These are phyloP conservation scores for Starmera dryadoides DNA, from an alignment of 805 yeast species.

Conservation along the genomic window DNA sequence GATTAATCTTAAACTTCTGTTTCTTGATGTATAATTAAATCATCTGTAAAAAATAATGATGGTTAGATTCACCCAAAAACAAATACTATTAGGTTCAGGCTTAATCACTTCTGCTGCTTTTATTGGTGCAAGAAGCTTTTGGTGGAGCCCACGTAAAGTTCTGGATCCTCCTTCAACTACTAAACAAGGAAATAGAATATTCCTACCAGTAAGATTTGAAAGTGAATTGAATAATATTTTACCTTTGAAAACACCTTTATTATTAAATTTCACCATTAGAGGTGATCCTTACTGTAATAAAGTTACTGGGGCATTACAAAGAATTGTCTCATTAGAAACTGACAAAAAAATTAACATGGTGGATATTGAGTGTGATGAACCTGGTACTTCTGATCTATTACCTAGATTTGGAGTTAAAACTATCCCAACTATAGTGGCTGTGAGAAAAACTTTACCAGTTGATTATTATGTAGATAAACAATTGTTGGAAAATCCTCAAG, in stretches of 20 bases:
- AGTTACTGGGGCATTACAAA: slow-evolving; percentile 54
- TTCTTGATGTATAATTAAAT: too few species aligned
- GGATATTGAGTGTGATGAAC: slow-evolving; percentile 64
- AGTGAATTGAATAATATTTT: slow-evolving; percentile 52
- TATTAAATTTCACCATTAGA: slow-evolving; percentile 63
- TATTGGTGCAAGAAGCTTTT: slow-evolving; percentile 16
- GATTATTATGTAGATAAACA: slow-evolving; percentile 26
- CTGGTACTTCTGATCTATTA: slow-evolving; percentile 52
- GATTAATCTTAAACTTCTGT: too few species aligned
- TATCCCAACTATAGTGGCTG: slow-evolving; percentile 62
- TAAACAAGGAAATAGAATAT: slow-evolving; percentile 33
- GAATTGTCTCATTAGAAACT: slow-evolving; percentile 40
- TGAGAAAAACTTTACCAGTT: slow-evolving; percentile 56
- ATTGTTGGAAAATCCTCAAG: slow-evolving; percentile 17
- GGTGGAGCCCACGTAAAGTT: slow-evolving; percentile 28
- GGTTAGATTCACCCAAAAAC: slow-evolving; percentile 9
- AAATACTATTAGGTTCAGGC: slow-evolving; percentile 19
- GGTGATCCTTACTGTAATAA: slow-evolving; percentile 59
- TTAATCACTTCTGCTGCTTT: slow-evolving; percentile 12
- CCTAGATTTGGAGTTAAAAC: slow-evolving; percentile 46
- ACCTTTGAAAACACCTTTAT: slow-evolving; percentile 47
- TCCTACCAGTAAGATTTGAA: slow-evolving; percentile 46
- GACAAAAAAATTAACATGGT: slow-evolving; percentile 52
- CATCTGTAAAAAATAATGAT: too few species aligned
- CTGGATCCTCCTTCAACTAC: slow-evolving; percentile 29